Evolutionary conservation across 148 eudicot genomes (phyloP).

Genomic region (Rhododendron simsii): DNA sequence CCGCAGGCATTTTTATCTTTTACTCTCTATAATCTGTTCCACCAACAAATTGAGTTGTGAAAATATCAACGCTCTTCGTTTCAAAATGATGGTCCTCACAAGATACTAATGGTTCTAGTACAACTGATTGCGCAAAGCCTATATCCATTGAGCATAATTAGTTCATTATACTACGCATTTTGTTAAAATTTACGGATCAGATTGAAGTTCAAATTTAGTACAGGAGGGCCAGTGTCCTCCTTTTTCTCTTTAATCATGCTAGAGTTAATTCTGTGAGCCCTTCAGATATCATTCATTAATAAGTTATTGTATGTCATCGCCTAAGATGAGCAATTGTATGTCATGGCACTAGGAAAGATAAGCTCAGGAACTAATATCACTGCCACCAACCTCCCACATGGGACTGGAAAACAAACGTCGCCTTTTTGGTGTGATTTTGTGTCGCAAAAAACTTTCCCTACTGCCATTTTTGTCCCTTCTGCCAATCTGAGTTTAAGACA

Average conservation of each 20-base stretch:
- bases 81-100: neutral
- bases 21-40: neutral
- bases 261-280: neutral
- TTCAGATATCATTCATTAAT: neutral
- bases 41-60: neutral
- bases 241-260: neutral
- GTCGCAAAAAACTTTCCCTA: neutral
- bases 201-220: neutral
- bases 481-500: neutral
- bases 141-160: neutral
- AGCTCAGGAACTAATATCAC: neutral
- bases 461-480: neutral
- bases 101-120: neutral
- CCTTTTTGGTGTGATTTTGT: neutral
- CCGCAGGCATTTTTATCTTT: neutral
- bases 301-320: neutral
- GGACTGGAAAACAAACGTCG: neutral
- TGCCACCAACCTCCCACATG: neutral
- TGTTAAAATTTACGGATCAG: neutral
- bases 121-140: neutral
- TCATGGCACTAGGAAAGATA: neutral
- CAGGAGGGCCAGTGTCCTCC: neutral
- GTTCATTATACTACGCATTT: neutral
- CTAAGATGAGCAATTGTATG: neutral
- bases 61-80: neutral